Evolutionary conservation across 2,329 filamentous ascomycete genomes (phyloP).

Genomic region (Lojkania enalia): DNA sequence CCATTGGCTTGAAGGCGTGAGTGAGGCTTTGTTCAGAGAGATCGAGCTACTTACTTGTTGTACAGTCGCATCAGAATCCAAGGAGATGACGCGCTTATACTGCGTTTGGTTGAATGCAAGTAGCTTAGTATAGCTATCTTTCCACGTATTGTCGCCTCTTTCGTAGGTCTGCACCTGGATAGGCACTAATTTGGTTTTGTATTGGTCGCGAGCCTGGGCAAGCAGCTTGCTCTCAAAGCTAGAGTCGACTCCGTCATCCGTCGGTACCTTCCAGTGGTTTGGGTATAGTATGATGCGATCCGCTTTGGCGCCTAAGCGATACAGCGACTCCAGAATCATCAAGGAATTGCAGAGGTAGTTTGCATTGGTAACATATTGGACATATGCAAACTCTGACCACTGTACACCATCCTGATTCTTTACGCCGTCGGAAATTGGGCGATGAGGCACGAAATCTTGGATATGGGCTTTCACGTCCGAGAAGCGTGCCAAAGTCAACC

Average conservation of each 20-base stretch:
- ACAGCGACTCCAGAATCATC: constrained; percentile 45
- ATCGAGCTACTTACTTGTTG: constrained; percentile 34
- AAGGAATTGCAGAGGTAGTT: constrained; percentile 40
- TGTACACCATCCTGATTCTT: background rate
- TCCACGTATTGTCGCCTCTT: constrained; percentile 54
- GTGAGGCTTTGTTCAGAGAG: background rate
- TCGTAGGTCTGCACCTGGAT: constrained; percentile 41
- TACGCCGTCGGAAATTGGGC: too few relatives aligned
- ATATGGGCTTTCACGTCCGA: background rate
- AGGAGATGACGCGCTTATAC: constrained; percentile 57
- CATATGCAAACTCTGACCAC: constrained; percentile 33
- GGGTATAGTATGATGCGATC: constrained; percentile 17
- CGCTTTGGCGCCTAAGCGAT: constrained; percentile 36
- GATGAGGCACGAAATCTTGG: background rate
- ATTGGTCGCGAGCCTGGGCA: constrained; percentile 48
- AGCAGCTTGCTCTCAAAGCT: constrained; percentile 43
- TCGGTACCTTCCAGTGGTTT: constrained; percentile 13
- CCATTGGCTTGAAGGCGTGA: constrained; percentile 64
- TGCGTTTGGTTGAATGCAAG: constrained; percentile 66
- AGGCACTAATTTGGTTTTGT: constrained; percentile 50
- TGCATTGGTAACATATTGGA: constrained; percentile 37
- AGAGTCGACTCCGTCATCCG: background rate
- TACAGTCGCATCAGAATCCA: constrained; percentile 64
- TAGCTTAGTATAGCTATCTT: constrained; percentile 66
- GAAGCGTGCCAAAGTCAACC: background rate